Evolutionary conservation across 345 rosid species (phyloP), one percentile per base, ranked within the genome.

Genomic region (Arabidopsis arenosa): DNA sequence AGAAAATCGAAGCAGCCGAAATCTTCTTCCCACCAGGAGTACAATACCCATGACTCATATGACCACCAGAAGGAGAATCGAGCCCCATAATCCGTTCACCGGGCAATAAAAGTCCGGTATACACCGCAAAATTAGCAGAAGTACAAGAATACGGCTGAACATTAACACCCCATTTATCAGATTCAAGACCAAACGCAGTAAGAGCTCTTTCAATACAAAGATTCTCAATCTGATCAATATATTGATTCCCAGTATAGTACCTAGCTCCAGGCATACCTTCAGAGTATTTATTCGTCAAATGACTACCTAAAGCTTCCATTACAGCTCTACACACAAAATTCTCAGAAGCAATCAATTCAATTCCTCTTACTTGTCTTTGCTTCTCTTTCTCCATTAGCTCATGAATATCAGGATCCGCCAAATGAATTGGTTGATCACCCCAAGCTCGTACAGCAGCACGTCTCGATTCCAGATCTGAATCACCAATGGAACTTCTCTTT

Each of bases 11-110:
- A 5, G 98, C 85, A 67, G 96, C 97, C 14, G 99, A 92, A 49
- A 95, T 89, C 83, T 89, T 95, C 84, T 90, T 95, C 72, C 99
- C 97, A 37, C 93, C 91, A 0, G 98, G 91, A 0, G 83, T 89
- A 70, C 85, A 85, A 69, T 89, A 95, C 0, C 99, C 97, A 17
- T 95, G 99, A 76, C 99, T 92, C 87, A 89, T 64, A 79, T 95
- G 96, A 14, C 99, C 97, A 2, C 99, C 99, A 1, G 99, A 95
- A 5, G 97, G 98, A 5, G 98, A 81, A 84, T 95, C 99, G 68
- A 95, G 79, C 61, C 99, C 99, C 98, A 95, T 92, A 47, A 95
- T 92, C 75, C 98, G 78, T 75, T 92, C 99, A 63, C 97, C 97
- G 0, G 97, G 96, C 51, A 83, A 70, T 70, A 92, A 83, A 60